Conservation (phyloP, 2,329 filamentous ascomycete species). For the Fusarium mexicanum region DNA sequence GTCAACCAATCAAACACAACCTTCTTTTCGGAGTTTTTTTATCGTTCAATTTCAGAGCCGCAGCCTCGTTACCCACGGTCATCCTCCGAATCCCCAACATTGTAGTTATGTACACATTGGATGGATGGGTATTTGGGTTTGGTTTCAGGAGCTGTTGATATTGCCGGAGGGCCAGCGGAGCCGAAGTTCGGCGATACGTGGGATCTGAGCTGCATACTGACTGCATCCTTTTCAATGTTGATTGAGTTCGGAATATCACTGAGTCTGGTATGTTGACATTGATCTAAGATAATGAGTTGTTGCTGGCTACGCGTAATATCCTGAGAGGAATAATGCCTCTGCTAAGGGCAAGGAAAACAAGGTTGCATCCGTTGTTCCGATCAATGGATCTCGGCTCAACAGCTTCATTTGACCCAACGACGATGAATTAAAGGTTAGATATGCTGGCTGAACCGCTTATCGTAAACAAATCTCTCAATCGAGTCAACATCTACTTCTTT, state of each 20-base stretch:
- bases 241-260: neutral
- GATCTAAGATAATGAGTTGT: neutral
- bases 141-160: neutral
- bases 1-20: constrained; percentile 27
- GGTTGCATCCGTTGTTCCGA: constrained; percentile 21
- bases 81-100: constrained; percentile 43
- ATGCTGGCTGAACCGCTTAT: neutral
- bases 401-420: constrained; percentile 14
- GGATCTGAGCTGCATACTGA: neutral
- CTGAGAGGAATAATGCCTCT: neutral
- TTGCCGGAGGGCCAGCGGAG: constrained; percentile 7
- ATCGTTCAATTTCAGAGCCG: constrained; percentile 30
- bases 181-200: constrained; percentile 18
- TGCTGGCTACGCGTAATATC: neutral
- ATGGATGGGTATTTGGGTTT: neutral
- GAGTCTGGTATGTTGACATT: neutral
- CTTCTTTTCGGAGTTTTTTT: neutral
- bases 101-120: neutral
- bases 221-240: neutral
- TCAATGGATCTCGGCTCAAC: constrained; percentile 18
- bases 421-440: neutral
- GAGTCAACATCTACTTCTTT: neutral
- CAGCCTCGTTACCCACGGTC: constrained; percentile 36
- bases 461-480: neutral
- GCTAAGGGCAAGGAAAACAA: neutral